Evolutionary conservation across 176 grass and related monocot genomes (phyloP).

Genomic region (Ensete ventricosum): DNA sequence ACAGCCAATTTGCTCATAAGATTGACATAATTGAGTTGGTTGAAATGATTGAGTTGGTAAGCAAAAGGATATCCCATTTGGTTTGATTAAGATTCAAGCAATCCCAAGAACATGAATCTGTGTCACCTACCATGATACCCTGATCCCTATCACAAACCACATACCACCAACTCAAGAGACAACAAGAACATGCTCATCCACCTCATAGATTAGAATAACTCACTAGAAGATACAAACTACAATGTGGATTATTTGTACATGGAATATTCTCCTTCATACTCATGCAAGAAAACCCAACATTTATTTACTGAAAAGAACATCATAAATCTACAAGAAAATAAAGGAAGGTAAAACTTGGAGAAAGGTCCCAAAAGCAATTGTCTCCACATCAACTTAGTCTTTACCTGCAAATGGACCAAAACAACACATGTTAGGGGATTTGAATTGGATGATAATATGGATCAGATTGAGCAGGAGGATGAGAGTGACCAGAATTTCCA

Average conservation of each 20-base stretch:
- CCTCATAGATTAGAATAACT: not conserved
- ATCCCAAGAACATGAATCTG: not conserved
- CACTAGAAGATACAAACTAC: not conserved
- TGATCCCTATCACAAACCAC: not conserved
- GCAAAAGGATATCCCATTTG: too few relatives aligned
- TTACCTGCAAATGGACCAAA: not conserved
- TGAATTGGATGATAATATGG: constrained; percentile 1
- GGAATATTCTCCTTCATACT: not conserved
- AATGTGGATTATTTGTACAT: not conserved
- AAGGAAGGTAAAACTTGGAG: not conserved
- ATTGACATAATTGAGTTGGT: too few relatives aligned
- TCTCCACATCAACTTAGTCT: not conserved
- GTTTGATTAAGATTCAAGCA: too few relatives aligned
- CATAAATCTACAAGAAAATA: not conserved
- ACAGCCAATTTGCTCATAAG: too few relatives aligned
- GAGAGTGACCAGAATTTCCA: constrained; percentile 19
- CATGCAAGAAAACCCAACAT: not conserved
- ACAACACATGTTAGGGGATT: not conserved
- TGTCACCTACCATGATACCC: not conserved
- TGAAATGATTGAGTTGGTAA: too few relatives aligned
- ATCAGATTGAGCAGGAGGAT: constrained; percentile 8
- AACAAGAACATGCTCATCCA: not conserved
- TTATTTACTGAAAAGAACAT: not conserved
- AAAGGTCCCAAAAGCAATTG: not conserved
- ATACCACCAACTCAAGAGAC: not conserved